Evolutionary conservation across 2,329 filamentous ascomycete genomes (phyloP), one percentile per base, ranked within the genome.

Genomic region (Colletotrichum cordylinicola): DNA sequence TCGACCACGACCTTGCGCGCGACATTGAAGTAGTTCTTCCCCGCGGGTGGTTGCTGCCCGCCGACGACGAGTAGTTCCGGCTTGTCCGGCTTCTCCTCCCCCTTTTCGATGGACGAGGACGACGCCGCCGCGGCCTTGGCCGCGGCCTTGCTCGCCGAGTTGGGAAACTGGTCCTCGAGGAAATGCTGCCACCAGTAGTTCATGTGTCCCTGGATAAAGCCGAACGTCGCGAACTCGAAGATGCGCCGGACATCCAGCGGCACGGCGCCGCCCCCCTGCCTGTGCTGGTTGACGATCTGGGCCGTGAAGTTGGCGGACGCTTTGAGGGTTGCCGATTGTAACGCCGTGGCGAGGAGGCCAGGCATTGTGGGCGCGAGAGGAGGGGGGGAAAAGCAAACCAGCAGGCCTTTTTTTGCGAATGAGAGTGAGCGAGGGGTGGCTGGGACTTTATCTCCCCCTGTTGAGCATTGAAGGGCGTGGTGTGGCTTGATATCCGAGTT

Each of bases 111-210:
- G 8, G 66, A 70, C 60, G 61, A 74, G 29, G 71, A 71, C 18
- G 74, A 70, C 13, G 48, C 24, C 61, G 39, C 70, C 37, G 43
- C 56, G 35, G 55, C 21, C 29, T 31, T 56, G 6, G 58, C 55
- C 27, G 66, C 67, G n/a, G 39, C 66, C 55, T 10, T 52, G 67
- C 24, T 27, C 43, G 55, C 60, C 76, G 79, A 27, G 81, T 84
- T 10, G 81, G 83, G 74, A 78, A 85, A 85, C 65, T 78, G 80
- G 68, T 83, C 82, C 77, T 85, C 83, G 52, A 85, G 82, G 35
- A 82, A 69, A 58, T 81, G 83, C 69, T 85, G 83, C 67, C 84
- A 80, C 67, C 82, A 75, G 79, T 84, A 84, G 76, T 82, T 82
- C 77, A 85, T 79, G 77, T 84, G 82, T 2, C 83, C 84, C 21